Evolutionary conservation across 495 filamentous ascomycete genomes (phyloP).

Genomic region (Trichoderma asperelloides): DNA sequence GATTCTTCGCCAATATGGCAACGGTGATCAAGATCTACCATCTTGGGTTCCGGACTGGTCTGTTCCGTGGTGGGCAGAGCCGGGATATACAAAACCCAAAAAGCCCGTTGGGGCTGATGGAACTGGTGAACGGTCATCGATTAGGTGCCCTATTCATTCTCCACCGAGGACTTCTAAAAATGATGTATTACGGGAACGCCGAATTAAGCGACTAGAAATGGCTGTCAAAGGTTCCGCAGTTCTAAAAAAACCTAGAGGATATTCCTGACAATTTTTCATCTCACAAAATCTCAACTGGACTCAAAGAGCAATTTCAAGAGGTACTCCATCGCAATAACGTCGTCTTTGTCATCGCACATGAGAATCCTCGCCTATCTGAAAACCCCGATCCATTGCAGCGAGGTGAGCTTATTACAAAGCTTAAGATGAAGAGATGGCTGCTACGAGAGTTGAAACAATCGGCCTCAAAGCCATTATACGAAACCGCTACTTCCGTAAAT

Average conservation of each 20-base stretch:
- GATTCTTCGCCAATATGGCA: not conserved
- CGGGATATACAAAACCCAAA: not conserved
- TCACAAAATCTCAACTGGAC: not conserved
- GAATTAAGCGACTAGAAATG: not conserved
- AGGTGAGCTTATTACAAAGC: not conserved
- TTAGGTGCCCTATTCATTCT: not conserved
- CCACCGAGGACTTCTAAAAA: not conserved
- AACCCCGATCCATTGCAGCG: not conserved
- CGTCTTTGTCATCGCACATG: not conserved
- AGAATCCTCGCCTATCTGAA: not conserved
- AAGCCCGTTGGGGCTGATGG: not conserved
- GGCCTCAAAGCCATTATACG: not conserved
- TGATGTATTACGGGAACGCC: not conserved
- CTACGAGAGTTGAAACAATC: not conserved
- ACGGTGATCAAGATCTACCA: not conserved
- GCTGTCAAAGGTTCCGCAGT: not conserved
- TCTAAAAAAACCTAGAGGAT: not conserved
- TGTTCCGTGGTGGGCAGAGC: constrained; percentile 5
- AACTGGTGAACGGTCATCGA: not conserved
- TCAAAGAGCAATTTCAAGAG: not conserved
- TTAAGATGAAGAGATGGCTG: not conserved
- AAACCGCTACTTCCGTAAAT: not conserved
- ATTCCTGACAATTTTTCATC: not conserved
- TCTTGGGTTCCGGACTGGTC: constrained; percentile 1
- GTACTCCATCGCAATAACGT: not conserved